Conservation (phyloP, 78 protist genomes). For the Polysphondylium violaceum region DNA sequence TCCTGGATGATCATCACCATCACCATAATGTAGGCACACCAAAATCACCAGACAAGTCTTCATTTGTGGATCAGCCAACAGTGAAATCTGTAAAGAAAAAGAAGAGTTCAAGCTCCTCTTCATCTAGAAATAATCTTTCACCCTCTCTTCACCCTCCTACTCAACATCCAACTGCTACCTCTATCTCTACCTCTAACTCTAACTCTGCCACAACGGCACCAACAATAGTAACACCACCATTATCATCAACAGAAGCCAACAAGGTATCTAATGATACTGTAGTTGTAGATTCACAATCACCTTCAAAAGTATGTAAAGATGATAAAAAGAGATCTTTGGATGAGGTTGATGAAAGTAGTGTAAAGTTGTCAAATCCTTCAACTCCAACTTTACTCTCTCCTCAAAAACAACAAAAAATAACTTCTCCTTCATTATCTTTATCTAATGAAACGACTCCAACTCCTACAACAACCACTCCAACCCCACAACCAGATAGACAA, state of each 20-base stretch:
- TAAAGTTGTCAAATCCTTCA: neutral
- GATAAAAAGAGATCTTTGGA: neutral
- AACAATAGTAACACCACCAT: too few relatives aligned
- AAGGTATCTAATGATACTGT: neutral
- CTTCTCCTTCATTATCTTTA: too few relatives aligned
- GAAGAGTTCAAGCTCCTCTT: neutral
- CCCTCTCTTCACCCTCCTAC: neutral
- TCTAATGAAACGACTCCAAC: too few relatives aligned
- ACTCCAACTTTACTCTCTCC: too few relatives aligned
- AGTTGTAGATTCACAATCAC: neutral
- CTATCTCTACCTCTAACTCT: neutral
- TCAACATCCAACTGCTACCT: conserved; percentile 20
- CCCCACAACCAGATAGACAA: neutral
- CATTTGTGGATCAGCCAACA: neutral
- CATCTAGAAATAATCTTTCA: neutral
- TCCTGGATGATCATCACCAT: neutral
- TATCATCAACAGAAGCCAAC: too few relatives aligned
- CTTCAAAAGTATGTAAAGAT: neutral
- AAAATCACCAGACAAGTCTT: conserved; percentile 18
- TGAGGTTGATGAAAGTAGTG: neutral
- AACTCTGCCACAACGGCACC: neutral
- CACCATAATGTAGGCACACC: neutral
- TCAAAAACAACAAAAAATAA: too few relatives aligned
- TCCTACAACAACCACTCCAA: neutral
- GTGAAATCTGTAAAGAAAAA: neutral